Percentiles rank a stretch among this genome's conserved stretches.
These are phyloP conservation scores for Murraya paniculata DNA, from an alignment of 345 rosid genomes.

Conservation along the genomic window DNA sequence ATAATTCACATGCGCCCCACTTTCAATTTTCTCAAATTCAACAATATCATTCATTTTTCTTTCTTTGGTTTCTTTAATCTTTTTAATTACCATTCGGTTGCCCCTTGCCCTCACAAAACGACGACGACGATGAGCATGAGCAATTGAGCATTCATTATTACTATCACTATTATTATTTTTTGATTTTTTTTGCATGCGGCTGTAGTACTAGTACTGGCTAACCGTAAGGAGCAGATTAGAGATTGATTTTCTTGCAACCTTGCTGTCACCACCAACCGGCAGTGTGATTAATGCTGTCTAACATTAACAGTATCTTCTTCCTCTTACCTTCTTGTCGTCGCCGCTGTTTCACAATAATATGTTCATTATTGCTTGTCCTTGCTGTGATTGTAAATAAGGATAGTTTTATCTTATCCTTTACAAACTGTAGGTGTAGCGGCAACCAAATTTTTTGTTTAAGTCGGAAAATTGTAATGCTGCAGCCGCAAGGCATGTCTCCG, in stretches of 20 bases:
- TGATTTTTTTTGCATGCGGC: too few species aligned
- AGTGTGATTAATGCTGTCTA: constrained; percentile 18
- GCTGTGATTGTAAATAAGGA: background rate
- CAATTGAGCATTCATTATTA: too few species aligned
- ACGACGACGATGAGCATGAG: too few species aligned
- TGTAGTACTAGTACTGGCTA: background rate
- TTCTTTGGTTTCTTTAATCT: background rate
- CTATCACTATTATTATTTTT: too few species aligned
- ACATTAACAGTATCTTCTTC: background rate
- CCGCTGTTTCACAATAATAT: background rate
- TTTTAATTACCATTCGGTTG: background rate
- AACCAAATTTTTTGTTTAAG: too few species aligned
- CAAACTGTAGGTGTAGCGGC: too few species aligned
- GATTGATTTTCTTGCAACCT: background rate
- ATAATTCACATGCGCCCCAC: constrained; percentile 20
- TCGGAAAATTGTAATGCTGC: too few species aligned
- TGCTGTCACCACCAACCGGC: constrained; percentile 23
- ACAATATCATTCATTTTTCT: background rate
- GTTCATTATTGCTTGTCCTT: background rate
- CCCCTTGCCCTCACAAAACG: too few species aligned
- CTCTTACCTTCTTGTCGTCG: too few species aligned
- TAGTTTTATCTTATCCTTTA: too few species aligned
- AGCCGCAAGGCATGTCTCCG: too few species aligned
- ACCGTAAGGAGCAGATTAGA: background rate
- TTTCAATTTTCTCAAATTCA: background rate